These are phyloP conservation scores for Colletotrichum neosansevieriae DNA, from an alignment of 2,329 filamentous ascomycete species.

Conservation along the genomic window DNA sequence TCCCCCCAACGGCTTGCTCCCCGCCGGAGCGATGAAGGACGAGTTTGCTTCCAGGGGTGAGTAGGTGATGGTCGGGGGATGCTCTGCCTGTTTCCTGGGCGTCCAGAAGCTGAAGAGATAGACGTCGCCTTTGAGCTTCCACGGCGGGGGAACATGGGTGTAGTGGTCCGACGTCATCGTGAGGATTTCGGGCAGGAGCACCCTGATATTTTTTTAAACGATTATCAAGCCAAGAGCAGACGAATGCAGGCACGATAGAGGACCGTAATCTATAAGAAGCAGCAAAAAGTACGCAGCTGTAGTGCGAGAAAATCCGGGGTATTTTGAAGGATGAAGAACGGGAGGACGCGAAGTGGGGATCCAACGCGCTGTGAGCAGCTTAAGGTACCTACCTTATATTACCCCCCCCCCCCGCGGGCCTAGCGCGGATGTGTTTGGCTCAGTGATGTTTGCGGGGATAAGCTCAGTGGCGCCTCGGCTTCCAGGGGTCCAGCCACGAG, in stretches of 20 bases:
- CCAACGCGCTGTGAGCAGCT: constrained; percentile 6
- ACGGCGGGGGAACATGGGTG: constrained; percentile 48
- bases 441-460: constrained; percentile 23
- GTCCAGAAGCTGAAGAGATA: constrained; percentile 59
- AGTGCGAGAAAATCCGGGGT: neutral
- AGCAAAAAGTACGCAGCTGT: neutral
- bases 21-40: constrained; percentile 50
- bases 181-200: neutral
- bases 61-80: constrained; percentile 55
- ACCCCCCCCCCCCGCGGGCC: neutral
- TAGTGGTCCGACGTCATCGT: constrained; percentile 19
- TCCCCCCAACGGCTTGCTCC: constrained; percentile 57
- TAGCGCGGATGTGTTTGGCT: neutral
- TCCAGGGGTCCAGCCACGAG: constrained; percentile 13
- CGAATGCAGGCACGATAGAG: neutral
- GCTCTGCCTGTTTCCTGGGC: constrained; percentile 44
- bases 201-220: no score
- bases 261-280: neutral
- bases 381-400: no score
- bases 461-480: neutral
- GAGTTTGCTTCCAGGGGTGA: constrained; percentile 60
- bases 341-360: neutral
- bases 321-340: neutral
- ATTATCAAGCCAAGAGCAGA: no score
- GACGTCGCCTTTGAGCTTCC: constrained; percentile 59